Evolutionary conservation across 2,329 filamentous ascomycete species (phyloP), one percentile per base, ranked within the genome.

Genomic region (Botrytis paeoniae): DNA sequence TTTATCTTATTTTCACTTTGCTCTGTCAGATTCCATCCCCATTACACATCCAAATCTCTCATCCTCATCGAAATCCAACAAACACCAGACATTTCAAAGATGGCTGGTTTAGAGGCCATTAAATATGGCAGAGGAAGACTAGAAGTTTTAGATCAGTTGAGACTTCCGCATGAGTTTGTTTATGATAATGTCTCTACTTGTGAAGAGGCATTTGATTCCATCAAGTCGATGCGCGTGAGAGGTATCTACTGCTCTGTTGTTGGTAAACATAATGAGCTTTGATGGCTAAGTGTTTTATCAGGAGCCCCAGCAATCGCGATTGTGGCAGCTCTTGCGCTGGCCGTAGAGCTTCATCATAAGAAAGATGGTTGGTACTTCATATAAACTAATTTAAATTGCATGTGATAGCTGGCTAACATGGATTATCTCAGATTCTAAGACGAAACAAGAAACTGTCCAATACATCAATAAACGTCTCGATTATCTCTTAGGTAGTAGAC

Each of bases 241-340:
- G 93, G 84, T 84, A 78, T 69, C 59, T 71, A 35, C 51, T 41
- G 62, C 45, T 41, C 43, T 25, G 29, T 18, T 59, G 9, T 18
- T 35, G 22, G 48, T 48, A 3, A 41, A 35, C 18, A 57, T 41
- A 29, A 71, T 45, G 43, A 37, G 70, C 64, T 37, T 68, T 37
- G 14, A 45, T 68, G 39, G 51, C 70, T 72, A 72, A 74, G 43
- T 62, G 57, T 48, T 74, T 62, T 72, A 51, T 57, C 73, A 85
- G 92, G 93, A 59, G 96, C 96, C 8, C 96, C 96, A 0, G 96
- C 96, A 63, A 99, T 99, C 81, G 96, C 96, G 62, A 98, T 99
- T 76, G 96, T 99, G n/a, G 96, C 96, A 35, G 93, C 93, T 32
- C 88, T 99, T 48, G 91, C 93, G 3, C 88, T 98, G 51, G 95